Percentiles rank a stretch among this genome's conserved stretches.
Conservation (phyloP, 306 rosid genomes). For the Alnus glutinosa region DNA sequence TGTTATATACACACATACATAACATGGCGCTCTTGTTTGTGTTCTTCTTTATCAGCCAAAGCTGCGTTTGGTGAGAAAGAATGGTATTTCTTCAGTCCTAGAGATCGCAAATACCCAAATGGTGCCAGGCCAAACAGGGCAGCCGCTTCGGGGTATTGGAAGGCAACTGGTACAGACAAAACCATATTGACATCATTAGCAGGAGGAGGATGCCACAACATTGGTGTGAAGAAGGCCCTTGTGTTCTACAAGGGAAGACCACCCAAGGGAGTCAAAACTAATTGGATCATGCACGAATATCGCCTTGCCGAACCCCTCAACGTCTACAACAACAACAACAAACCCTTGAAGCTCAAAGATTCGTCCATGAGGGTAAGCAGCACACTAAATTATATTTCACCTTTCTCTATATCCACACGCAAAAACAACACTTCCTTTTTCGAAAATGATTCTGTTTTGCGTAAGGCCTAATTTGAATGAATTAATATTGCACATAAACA, state of each 20-base stretch:
- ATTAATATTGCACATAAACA: too few relatives aligned
- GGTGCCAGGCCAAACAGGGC: conserved; percentile 74
- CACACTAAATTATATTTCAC: too few relatives aligned
- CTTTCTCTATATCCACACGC: too few relatives aligned
- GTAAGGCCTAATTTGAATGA: too few relatives aligned
- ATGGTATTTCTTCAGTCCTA: conserved; percentile 72
- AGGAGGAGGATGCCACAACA: conserved; percentile 28
- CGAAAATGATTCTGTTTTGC: too few relatives aligned
- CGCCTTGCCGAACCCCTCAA: conserved; percentile 40
- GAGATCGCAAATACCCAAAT: conserved; percentile 62
- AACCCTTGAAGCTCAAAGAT: conserved; percentile 45
- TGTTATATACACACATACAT: too few relatives aligned
- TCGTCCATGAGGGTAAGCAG: conserved; percentile 56
- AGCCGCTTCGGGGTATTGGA: conserved; percentile 77
- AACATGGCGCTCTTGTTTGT: not conserved
- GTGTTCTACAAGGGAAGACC: conserved; percentile 64
- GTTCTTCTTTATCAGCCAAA: conserved; percentile 37
- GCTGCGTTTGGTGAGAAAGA: conserved; percentile 70
- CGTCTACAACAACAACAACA: not conserved
- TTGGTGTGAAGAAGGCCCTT: conserved; percentile 66
- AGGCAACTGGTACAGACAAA: conserved; percentile 61
- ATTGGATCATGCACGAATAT: conserved; percentile 75
- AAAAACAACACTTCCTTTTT: too few relatives aligned
- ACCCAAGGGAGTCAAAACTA: conserved; percentile 60
- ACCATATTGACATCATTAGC: conserved; percentile 35